Evolutionary conservation across 1,284 basidiomycete species (phyloP).

Genomic region (Phaffia rhodozyma): DNA sequence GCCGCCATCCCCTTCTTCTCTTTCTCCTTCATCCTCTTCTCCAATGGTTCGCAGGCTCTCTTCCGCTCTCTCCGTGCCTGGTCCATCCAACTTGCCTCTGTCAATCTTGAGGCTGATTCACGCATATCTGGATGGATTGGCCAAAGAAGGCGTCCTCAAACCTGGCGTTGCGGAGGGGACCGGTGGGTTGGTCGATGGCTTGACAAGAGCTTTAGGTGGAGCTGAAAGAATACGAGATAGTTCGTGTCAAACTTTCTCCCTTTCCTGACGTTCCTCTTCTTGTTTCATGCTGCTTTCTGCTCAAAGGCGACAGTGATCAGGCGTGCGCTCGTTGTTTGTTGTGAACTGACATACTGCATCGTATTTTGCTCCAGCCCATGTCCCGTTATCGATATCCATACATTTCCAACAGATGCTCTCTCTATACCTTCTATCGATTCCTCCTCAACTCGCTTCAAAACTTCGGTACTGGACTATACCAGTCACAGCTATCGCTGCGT

Average conservation of each 20-base stretch:
- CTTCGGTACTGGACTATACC: conserved; percentile 5
- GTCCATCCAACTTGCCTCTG: conserved; percentile 8
- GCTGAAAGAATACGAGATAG: conserved; percentile 10
- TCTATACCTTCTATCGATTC: conserved; percentile 10
- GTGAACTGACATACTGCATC: background rate
- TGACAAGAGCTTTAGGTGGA: background rate
- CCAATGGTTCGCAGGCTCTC: background rate
- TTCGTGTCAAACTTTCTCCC: background rate
- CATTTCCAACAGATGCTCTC: conserved; percentile 16
- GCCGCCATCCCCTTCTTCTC: background rate
- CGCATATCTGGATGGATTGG: conserved; percentile 7
- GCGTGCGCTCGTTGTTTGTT: background rate
- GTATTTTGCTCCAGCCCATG: background rate
- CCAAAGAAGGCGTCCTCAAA: background rate
- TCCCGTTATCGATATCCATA: conserved; percentile 11
- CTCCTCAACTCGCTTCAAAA: conserved; percentile 1
- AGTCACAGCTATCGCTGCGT: conserved; percentile 5
- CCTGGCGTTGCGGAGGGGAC: background rate
- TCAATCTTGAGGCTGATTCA: conserved; percentile 10
- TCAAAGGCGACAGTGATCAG: background rate
- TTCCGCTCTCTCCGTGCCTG: conserved; percentile 2
- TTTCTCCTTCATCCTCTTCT: background rate
- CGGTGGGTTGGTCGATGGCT: background rate
- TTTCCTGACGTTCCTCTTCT: background rate
- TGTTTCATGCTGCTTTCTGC: background rate